Percentiles rank a stretch among this genome's conserved stretches.
These are phyloP conservation scores for Russula olivacea DNA, from an alignment of 768 basidiomycete species.

Conservation along the genomic window DNA sequence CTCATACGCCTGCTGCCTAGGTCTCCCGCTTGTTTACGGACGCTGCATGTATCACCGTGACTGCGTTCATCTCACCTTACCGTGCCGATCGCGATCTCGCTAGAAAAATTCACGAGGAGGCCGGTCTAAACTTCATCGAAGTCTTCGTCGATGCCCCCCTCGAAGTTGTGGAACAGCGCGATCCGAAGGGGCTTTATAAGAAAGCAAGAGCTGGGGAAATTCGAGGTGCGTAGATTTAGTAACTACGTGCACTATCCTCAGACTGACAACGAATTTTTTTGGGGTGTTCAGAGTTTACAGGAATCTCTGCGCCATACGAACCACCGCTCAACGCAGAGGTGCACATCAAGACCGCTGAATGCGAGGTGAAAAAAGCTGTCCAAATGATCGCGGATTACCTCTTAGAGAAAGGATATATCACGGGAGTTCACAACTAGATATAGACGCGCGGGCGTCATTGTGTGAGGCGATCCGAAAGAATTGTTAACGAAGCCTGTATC, in stretches of 20 bases:
- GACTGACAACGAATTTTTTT: not conserved
- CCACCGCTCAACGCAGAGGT: constrained; percentile 80
- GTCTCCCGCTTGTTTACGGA: constrained; percentile 94
- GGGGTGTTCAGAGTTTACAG: constrained; percentile 77
- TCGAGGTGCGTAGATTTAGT: constrained; percentile 53
- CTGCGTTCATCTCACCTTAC: constrained; percentile 99
- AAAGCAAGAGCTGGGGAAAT: constrained; percentile 94
- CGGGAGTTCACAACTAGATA: constrained; percentile 4
- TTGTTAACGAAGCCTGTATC: constrained; percentile 1
- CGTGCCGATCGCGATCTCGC: constrained; percentile 77
- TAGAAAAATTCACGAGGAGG: constrained; percentile 70
- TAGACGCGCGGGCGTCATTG: not conserved
- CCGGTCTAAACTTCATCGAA: constrained; percentile 79
- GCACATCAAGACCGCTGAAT: constrained; percentile 84
- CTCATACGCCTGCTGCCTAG: constrained; percentile 38
- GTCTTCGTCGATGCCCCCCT: constrained; percentile 94
- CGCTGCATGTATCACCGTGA: constrained; percentile 77
- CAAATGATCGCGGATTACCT: constrained; percentile 77
- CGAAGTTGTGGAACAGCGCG: constrained; percentile 79
- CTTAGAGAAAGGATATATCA: constrained; percentile 44
- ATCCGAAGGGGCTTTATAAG: constrained; percentile 97
- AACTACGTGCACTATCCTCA: not conserved
- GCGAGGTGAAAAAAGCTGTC: constrained; percentile 73
- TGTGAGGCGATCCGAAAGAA: not conserved
- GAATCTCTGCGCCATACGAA: constrained; percentile 96